These are phyloP conservation scores for Lumnitzera littorea DNA, from an alignment of 345 rosid genomes.

Conservation along the genomic window DNA sequence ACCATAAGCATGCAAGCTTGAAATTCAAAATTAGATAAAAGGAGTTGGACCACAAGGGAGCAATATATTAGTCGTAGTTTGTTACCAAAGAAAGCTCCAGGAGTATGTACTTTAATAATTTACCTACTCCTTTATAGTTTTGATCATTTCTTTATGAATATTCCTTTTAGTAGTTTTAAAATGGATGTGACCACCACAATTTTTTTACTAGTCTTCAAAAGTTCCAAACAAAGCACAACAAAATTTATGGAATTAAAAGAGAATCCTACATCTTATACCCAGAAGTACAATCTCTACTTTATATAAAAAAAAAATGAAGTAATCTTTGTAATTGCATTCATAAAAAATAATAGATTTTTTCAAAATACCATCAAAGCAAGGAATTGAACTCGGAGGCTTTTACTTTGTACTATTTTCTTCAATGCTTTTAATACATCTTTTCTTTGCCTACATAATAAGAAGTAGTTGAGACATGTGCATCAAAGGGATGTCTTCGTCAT, in stretches of 20 bases:
- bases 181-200: constrained; percentile 88
- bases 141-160: constrained; percentile 80
- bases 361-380: constrained; percentile 83
- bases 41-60: too few species aligned
- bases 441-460: constrained; percentile 64
- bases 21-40: too few species aligned
- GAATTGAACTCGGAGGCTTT: constrained; percentile 65
- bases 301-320: too few species aligned
- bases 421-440: constrained; percentile 90
- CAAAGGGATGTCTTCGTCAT: too few species aligned
- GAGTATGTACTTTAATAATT: neutral
- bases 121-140: constrained; percentile 84
- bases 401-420: constrained; percentile 85
- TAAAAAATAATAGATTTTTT: too few species aligned
- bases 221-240: constrained; percentile 33
- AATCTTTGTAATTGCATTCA: too few species aligned
- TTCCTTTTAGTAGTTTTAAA: constrained; percentile 83
- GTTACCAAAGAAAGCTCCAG: too few species aligned
- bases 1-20: too few species aligned
- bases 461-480: neutral
- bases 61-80: too few species aligned
- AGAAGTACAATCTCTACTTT: too few species aligned
- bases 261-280: neutral
- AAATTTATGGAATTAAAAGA: neutral
- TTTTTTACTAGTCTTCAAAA: constrained; percentile 95